Base-by-base conservation (phyloP, 1,139 yeast genomes). In the Trichomonascaceae sp. region DNA sequence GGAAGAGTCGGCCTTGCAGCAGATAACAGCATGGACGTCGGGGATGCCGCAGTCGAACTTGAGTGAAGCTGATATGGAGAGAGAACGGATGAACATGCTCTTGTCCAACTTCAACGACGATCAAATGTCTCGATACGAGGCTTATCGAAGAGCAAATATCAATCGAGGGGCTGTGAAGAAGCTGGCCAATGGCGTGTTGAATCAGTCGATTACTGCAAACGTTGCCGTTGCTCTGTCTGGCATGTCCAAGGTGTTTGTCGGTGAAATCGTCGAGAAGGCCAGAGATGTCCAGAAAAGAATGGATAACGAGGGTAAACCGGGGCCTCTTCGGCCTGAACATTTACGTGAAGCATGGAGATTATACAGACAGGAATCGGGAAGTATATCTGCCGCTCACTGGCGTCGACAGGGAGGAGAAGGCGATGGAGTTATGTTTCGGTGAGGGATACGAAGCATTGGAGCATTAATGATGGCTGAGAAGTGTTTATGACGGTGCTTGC, bases 81-180 rank as follows among this genome's bases (percentile, higher is more conserved):
- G 71, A 24, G 91, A 85, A 52, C 77, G 81, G 57, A 78, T 82
- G 66, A 78, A 87, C 59, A 65, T 90, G 27, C 72, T 91, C 58
- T 79, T 90, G 58, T 81, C 88, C 20, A 82, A 83, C 60, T 82
- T 93, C 66, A 84, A 86, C 56, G 81, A 81, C n/a, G 87, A 84
- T 43, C 97, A 93, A 66, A 85, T 88, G 85, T 84, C 84, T 57
- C 72, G 96, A 52, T 91, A 90, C 69, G 97, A 90, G 66, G 88
- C 87, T 12, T 90, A 84, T 67, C 78, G 96, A 60, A 76, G 98
- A 61, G 86, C 95, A 54, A 85, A 89, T 39, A 74, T 93, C 51
- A 89, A 87, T 64, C 83, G 86, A 59, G 80, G 84, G 1, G 89
- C 90, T 1, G 87, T 91, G 13, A 87, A 87, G 67, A 87, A 86